These are phyloP conservation scores for Diplodia corticola DNA, from an alignment of 2,329 filamentous ascomycete genomes.

Conservation along the genomic window DNA sequence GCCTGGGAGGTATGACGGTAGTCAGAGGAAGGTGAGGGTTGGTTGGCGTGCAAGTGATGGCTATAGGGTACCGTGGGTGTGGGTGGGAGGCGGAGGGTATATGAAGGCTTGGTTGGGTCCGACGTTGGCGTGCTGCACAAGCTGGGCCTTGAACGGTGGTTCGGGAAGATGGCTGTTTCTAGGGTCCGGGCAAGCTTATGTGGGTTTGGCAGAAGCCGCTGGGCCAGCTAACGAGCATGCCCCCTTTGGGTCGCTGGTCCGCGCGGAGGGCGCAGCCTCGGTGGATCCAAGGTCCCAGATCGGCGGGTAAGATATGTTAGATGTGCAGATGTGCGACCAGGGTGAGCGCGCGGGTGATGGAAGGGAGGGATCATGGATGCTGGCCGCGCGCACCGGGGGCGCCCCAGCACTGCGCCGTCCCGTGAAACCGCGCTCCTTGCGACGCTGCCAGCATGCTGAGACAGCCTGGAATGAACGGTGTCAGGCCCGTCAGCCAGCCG, in stretches of 20 bases:
- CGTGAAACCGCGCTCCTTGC: slow-evolving; percentile 19
- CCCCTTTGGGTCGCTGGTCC: slow-evolving; percentile 21
- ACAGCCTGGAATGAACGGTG: slow-evolving; percentile 9
- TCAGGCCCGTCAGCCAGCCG: slow-evolving; percentile 8
- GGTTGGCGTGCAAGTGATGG: slow-evolving; percentile 19
- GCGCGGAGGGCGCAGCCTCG: slow-evolving; percentile 21
- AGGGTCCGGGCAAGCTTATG: slow-evolving; percentile 23
- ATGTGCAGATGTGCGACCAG: slow-evolving; percentile 25
- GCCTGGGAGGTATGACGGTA: background rate
- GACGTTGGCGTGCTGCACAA: slow-evolving; percentile 20
- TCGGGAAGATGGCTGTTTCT: slow-evolving; percentile 22
- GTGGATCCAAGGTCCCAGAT: slow-evolving; percentile 23
- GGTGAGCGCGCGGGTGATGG: slow-evolving; percentile 19
- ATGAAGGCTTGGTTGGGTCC: slow-evolving; percentile 22
- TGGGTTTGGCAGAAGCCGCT: slow-evolving; percentile 21
- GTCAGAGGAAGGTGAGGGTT: background rate
- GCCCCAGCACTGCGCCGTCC: slow-evolving; percentile 17
- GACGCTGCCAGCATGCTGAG: slow-evolving; percentile 16
- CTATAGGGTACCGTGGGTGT: slow-evolving; percentile 21
- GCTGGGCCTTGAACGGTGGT: slow-evolving; percentile 19
- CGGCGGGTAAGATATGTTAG: slow-evolving; percentile 23
- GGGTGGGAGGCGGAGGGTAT: slow-evolving; percentile 21
- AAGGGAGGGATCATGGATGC: slow-evolving; percentile 20
- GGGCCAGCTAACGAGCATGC: slow-evolving; percentile 20
- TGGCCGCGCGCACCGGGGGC: slow-evolving; percentile 12